A percentile compares a stretch with the other conserved stretches of the same genome.
Evolutionary conservation across 2,329 filamentous ascomycete species (phyloP).

Genomic region (Verruconis gallopava): DNA sequence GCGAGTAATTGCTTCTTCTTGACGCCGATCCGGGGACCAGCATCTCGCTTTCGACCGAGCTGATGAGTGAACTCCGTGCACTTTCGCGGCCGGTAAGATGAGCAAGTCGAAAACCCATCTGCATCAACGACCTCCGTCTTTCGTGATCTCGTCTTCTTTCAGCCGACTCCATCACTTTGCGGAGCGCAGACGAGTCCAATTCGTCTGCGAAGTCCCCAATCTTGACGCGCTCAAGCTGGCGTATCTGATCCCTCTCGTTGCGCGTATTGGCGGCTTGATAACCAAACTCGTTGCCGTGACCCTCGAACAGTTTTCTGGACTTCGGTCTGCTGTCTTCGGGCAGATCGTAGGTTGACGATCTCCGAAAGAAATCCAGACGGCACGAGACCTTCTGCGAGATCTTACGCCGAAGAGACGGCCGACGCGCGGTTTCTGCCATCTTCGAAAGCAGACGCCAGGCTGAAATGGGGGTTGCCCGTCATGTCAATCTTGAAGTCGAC

Average conservation of each 20-base stretch:
- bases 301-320: slow-evolving; percentile 1
- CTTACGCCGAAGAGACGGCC: background rate
- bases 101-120: slow-evolving; percentile 7
- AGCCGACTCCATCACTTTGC: slow-evolving; percentile 7
- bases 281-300: background rate
- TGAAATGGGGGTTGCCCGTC: too few relatives aligned
- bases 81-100: slow-evolving; percentile 7
- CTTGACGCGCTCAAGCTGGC: background rate
- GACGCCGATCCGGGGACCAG: background rate
- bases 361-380: background rate
- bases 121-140: slow-evolving; percentile 5
- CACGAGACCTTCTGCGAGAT: slow-evolving; percentile 3
- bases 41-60: slow-evolving; percentile 2
- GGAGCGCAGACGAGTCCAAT: slow-evolving; percentile 5
- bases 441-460: background rate
- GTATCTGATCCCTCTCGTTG: background rate
- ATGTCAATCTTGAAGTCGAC: background rate
- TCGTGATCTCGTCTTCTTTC: slow-evolving; percentile 8
- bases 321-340: slow-evolving; percentile 7
- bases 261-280: background rate
- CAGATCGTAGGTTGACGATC: slow-evolving; percentile 1
- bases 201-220: slow-evolving; percentile 6
- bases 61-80: background rate
- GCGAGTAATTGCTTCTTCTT: background rate
- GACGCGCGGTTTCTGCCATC: background rate